Evolutionary conservation across 768 basidiomycete species (phyloP).

Genomic region (Boletus rex-veris): DNA sequence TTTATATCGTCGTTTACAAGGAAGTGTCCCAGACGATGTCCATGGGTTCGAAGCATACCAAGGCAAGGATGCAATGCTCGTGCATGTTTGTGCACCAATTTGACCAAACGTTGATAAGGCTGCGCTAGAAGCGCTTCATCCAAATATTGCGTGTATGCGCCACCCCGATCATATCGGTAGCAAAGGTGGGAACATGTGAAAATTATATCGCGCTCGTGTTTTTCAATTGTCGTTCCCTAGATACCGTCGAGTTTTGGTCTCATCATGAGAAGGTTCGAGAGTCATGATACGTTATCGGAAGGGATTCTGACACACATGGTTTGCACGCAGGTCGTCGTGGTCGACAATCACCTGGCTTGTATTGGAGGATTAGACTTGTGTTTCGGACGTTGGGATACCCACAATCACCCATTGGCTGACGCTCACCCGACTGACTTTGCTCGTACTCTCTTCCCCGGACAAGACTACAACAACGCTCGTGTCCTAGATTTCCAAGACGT

Average conservation of each 20-base stretch:
- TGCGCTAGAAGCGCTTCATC: constrained; percentile 76
- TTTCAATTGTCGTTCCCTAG: constrained; percentile 31
- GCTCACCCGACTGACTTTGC: constrained; percentile 84
- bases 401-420: constrained; percentile 87
- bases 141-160: constrained; percentile 84
- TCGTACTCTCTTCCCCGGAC: constrained; percentile 84
- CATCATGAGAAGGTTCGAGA: constrained; percentile 76
- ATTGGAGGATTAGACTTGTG: constrained; percentile 95
- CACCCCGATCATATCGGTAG: constrained; percentile 89
- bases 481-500: constrained; percentile 84
- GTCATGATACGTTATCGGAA: neutral
- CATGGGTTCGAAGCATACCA: constrained; percentile 85
- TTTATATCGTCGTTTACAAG: constrained; percentile 93
- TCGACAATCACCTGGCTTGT: constrained; percentile 82
- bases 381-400: constrained; percentile 96
- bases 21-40: constrained; percentile 93
- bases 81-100: neutral
- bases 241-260: constrained; percentile 82
- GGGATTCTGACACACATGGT: neutral
- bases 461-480: constrained; percentile 92
- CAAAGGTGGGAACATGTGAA: constrained; percentile 44
- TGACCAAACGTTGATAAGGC: constrained; percentile 39
- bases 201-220: neutral
- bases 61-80: constrained; percentile 35
- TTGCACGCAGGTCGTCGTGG: constrained; percentile 57